phyloP scores from a whole-genome alignment of 2,329 filamentous ascomycete genomes.

The Fusarium burgessii region DNA sequence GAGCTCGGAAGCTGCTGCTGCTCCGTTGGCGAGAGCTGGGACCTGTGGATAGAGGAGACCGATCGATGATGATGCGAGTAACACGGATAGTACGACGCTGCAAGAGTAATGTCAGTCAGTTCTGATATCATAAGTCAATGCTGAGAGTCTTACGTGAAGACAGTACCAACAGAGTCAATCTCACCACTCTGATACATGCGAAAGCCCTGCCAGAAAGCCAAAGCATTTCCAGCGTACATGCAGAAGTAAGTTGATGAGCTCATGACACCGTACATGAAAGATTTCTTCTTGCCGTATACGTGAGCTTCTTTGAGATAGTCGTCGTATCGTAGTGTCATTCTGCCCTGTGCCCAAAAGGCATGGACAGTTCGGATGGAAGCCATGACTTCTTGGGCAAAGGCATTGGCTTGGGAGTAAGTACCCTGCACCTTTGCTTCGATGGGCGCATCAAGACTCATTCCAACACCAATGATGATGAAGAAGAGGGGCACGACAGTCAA shows the following conservation, averaged over 20 bases:
- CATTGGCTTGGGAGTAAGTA: slow-evolving; percentile 47
- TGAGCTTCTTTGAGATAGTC: slow-evolving; percentile 51
- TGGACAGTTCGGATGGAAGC: slow-evolving; percentile 55
- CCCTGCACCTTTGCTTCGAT: slow-evolving; percentile 50
- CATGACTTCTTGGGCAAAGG: slow-evolving; percentile 52
- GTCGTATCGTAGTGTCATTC: slow-evolving; percentile 53
- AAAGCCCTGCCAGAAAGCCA: slow-evolving; percentile 60
- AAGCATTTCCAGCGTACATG: slow-evolving; percentile 55
- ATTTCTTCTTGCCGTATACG: slow-evolving; percentile 53
- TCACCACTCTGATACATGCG: slow-evolving; percentile 52
- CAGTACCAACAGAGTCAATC: slow-evolving; percentile 51
- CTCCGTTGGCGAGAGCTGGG: slow-evolving; percentile 23
- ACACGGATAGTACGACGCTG: slow-evolving; percentile 29
- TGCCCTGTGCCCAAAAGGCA: slow-evolving; percentile 57
- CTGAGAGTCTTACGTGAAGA: slow-evolving; percentile 51
- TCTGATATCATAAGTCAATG: accelerated
- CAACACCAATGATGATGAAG: slow-evolving; percentile 45
- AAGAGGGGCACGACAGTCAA: slow-evolving; percentile 48
- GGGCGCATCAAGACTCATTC: slow-evolving; percentile 43
- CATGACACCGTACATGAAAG: slow-evolving; percentile 51
- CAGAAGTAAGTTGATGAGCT: slow-evolving; percentile 54
- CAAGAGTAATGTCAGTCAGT: neutral
- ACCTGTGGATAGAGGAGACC: slow-evolving; percentile 27
- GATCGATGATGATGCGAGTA: slow-evolving; percentile 29
- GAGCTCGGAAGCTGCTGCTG: slow-evolving; percentile 30